A percentile compares a stretch with the other conserved stretches of the same genome.
Conservation (phyloP, 805 yeast genomes). For the Metschnikowia reukaufii region DNA sequence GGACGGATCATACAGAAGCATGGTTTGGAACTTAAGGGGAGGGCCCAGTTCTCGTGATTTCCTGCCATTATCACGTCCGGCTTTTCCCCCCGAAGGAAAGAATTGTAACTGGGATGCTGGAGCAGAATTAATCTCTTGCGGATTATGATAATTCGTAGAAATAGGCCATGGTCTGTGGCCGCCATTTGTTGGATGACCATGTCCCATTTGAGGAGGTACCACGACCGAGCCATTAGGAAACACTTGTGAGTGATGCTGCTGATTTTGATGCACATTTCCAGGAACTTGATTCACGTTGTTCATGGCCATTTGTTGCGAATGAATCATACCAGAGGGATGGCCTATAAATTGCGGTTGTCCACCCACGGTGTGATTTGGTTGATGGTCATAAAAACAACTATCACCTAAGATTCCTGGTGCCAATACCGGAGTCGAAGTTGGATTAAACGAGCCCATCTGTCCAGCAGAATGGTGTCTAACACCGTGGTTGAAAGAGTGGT, state of each 20-base stretch:
- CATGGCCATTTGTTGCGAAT: neutral
- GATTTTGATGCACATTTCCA: neutral
- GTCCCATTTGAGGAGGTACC: neutral
- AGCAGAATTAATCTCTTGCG: slow-evolving; percentile 19
- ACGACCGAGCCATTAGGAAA: neutral
- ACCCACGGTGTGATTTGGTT: neutral
- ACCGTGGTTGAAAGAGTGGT: slow-evolving; percentile 4
- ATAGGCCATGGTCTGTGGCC: slow-evolving; percentile 2
- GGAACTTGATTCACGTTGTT: neutral
- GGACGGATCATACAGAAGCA: slow-evolving; percentile 42
- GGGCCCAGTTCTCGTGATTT: slow-evolving; percentile 10
- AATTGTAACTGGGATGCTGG: slow-evolving; percentile 24
- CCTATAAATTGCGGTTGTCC: neutral
- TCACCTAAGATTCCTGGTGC: neutral
- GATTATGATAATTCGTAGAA: neutral
- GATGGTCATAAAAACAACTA: neutral
- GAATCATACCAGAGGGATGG: neutral
- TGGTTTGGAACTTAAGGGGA: slow-evolving; percentile 40
- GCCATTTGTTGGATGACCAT: neutral
- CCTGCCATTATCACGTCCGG: slow-evolving; percentile 4
- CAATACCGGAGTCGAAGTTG: neutral
- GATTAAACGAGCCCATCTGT: slow-evolving; percentile 14
- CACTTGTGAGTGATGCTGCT: neutral
- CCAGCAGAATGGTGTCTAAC: slow-evolving; percentile 19
- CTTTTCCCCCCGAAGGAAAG: neutral